Base-by-base conservation (phyloP, 352 stramenopile species). In the Phytophthora ramorum region DNA sequence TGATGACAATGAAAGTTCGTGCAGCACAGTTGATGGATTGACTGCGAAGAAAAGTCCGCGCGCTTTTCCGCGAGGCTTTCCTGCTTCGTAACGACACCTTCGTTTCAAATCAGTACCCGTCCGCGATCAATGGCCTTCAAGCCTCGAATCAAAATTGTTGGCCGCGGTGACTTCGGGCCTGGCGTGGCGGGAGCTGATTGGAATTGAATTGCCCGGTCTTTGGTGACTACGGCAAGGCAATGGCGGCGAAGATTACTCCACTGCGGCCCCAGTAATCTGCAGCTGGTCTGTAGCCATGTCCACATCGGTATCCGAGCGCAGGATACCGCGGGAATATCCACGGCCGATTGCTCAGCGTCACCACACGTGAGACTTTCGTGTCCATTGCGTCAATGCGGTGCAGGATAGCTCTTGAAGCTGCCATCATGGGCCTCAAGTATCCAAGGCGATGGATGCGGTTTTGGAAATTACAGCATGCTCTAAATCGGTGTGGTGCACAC, bases 221-320 rank as follows among this genome's bases (percentile, higher is more conserved):
- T 65, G 26, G 8, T 34, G 20, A 50, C 44, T 32, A 49, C 43
- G 16, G 38, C 16, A 19, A 26, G 22, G 40, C 40, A 46, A 46
- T 5, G 14, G 8, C 17, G 6, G 2, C 19, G 2, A 40, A 30
- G 53, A 69, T 69, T 69, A 69, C 62, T 64, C 45, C 52, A 38
- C n/a, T n/a, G 14, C n/a, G 30, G 22, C 22, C 22, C 1, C 22
- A 24, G 22, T 24, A 24, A 24, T 24, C 22, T 35, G 34, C 3
- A 13, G 4, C 40, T 46, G 40, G n/a, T 46, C 40, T 46, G 40
- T 46, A 46, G 40, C 40, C 40, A 46, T 46, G 32, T 38, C 0
- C 32, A 16, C 32, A 38, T 38, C 26, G 26, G 7, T 32, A 32
- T 32, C 26, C 26, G 7, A 32, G 26, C 26, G 26, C 30, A 35